A percentile compares a stretch with the other conserved stretches of the same genome.
phyloP scores from a whole-genome alignment of 257 asterid species.

The Mentha longifolia region DNA sequence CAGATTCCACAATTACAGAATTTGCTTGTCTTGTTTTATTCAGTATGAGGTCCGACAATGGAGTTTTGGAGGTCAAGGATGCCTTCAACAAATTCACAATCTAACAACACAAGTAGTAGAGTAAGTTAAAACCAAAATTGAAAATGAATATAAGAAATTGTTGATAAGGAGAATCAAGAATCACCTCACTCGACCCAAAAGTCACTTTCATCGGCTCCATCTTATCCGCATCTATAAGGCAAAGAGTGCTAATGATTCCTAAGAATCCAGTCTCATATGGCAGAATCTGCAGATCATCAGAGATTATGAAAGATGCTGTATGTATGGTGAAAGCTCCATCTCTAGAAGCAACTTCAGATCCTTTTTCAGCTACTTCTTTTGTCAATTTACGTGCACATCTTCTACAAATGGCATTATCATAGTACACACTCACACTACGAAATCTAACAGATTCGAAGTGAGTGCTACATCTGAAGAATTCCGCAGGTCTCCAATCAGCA shows the following conservation, averaged over 20 bases:
- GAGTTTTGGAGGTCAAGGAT: too few relatives aligned
- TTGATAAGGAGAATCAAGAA: too few relatives aligned
- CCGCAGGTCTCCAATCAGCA: neutral
- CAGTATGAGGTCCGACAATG: too few relatives aligned
- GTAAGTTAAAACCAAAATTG: too few relatives aligned
- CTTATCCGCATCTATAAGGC: too few relatives aligned
- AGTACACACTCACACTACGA: neutral
- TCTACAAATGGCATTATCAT: neutral
- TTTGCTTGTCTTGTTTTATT: too few relatives aligned
- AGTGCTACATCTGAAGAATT: neutral
- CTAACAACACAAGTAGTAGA: too few relatives aligned
- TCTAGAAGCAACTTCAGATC: neutral
- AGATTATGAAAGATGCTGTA: neutral
- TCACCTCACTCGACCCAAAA: too few relatives aligned
- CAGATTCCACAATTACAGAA: neutral
- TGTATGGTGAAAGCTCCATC: neutral
- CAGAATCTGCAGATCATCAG: slow-evolving; percentile 18
- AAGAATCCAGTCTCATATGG: neutral
- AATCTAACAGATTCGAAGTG: too few relatives aligned
- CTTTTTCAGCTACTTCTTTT: neutral
- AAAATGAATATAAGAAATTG: too few relatives aligned
- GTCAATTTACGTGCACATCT: rapidly evolving
- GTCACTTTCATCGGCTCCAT: too few relatives aligned
- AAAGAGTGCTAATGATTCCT: neutral
- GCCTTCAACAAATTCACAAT: too few relatives aligned